A percentile compares a stretch with the other conserved stretches of the same genome.
phyloP scores from a whole-genome alignment of 1,139 yeast genomes.

The Eremothecium cymbalariae region DNA sequence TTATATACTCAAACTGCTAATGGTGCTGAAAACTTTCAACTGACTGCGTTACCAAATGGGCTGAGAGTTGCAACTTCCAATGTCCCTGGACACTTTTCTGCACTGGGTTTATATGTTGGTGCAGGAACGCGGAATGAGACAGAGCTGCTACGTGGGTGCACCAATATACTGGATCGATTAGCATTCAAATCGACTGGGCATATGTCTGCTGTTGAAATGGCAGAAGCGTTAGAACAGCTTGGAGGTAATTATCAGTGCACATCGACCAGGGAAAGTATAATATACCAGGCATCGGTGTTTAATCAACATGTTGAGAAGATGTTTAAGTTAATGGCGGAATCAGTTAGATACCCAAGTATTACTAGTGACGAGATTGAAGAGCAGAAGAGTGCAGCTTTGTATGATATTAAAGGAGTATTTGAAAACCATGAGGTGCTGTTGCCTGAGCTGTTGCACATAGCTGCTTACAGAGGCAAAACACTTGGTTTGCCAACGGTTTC shows the following conservation, averaged over 20 bases:
- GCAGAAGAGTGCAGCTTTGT: conserved; percentile 65
- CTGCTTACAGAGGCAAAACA: conserved; percentile 66
- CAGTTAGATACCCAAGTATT: conserved; percentile 62
- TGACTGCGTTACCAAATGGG: conserved; percentile 65
- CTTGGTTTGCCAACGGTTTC: conserved; percentile 82
- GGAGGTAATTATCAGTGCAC: conserved; percentile 97
- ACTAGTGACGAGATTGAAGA: conserved; percentile 65
- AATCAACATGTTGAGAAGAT: conserved; percentile 76
- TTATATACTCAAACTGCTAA: no score
- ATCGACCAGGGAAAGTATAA: conserved; percentile 82
- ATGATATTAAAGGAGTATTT: conserved; percentile 76
- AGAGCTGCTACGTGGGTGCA: conserved; percentile 51
- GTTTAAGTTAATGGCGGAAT: conserved; percentile 73
- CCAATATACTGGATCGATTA: conserved; percentile 77
- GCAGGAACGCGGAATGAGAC: conserved; percentile 85
- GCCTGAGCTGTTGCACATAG: conserved; percentile 80
- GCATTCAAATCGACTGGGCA: conserved; percentile 76
- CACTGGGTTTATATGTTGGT: conserved; percentile 79
- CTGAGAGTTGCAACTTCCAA: conserved; percentile 76
- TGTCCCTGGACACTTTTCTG: conserved; percentile 84
- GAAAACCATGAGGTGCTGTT: conserved; percentile 77
- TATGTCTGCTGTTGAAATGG: conserved; percentile 59
- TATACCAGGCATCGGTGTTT: conserved; percentile 92
- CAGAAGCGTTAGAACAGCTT: conserved; percentile 62
- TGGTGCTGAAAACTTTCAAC: conserved; percentile 16